These are phyloP conservation scores for Rubia occidens DNA, from an alignment of 305 asterid genomes.

Conservation along the genomic window DNA sequence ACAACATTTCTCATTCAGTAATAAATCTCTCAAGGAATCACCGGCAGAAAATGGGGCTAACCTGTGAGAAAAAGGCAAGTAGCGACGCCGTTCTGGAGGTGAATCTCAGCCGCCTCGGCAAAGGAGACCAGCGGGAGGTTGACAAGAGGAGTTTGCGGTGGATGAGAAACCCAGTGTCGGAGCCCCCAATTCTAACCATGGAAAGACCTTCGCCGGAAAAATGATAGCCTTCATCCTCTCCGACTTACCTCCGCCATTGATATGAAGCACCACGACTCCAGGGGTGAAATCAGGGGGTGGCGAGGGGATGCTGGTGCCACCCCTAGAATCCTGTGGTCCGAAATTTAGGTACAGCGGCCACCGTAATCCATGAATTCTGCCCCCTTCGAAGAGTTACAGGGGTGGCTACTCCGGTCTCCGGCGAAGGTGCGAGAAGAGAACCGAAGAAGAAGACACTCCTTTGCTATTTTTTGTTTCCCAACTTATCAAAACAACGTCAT, in stretches of 20 bases:
- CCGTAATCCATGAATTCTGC: too few relatives aligned
- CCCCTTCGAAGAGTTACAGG: too few relatives aligned
- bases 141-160: slow-evolving; percentile 83
- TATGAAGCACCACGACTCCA: slow-evolving; percentile 82
- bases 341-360: too few relatives aligned
- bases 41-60: slow-evolving; percentile 17
- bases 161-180: slow-evolving; percentile 81
- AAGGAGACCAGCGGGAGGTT: slow-evolving; percentile 69
- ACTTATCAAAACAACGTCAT: too few relatives aligned
- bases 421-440: too few relatives aligned
- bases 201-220: slow-evolving; percentile 70
- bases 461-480: too few relatives aligned
- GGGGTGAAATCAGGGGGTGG: too few relatives aligned
- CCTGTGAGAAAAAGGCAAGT: slow-evolving; percentile 92
- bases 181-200: slow-evolving; percentile 55
- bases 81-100: slow-evolving; percentile 54
- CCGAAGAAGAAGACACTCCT: too few relatives aligned
- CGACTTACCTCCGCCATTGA: slow-evolving; percentile 89
- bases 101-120: slow-evolving; percentile 92
- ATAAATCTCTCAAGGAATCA: neutral
- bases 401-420: too few relatives aligned
- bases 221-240: slow-evolving; percentile 70
- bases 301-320: too few relatives aligned
- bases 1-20: neutral
- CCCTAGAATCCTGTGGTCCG: too few relatives aligned